Conservation (phyloP, 129 eudicot genomes). For the Flaveria trinervia region DNA sequence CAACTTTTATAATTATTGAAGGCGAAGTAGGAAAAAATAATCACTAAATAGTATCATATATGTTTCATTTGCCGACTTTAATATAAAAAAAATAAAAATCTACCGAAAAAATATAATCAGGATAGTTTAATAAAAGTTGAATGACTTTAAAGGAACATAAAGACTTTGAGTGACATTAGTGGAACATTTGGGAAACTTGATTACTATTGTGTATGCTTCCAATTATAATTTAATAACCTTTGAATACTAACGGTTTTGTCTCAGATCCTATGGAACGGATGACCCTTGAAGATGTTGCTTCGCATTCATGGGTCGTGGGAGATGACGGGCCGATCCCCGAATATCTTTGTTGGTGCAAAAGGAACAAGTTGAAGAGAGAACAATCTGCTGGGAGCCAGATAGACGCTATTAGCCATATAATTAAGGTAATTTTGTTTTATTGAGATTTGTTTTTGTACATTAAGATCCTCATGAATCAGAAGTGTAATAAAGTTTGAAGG, state of each 20-base stretch:
- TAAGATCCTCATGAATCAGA: conserved; percentile 26
- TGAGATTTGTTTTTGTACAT: conserved; percentile 16
- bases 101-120: too few relatives aligned
- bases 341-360: conserved; percentile 79
- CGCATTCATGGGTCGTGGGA: conserved; percentile 73
- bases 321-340: conserved; percentile 68
- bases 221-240: background rate
- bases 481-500: background rate
- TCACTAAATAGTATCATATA: too few relatives aligned
- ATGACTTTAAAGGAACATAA: too few relatives aligned
- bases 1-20: too few relatives aligned
- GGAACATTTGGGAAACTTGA: too few relatives aligned
- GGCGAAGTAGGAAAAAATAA: too few relatives aligned
- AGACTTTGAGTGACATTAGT: too few relatives aligned
- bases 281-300: conserved; percentile 58
- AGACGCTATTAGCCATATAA: conserved; percentile 28
- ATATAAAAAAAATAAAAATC: too few relatives aligned
- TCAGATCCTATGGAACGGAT: conserved; percentile 74
- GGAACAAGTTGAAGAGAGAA: conserved; percentile 37
- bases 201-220: too few relatives aligned
- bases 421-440: conserved; percentile 19
- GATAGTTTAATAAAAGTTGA: too few relatives aligned
- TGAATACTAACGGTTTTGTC: background rate
- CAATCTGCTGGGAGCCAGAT: conserved; percentile 36
- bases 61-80: too few relatives aligned